A percentile compares a stretch with the other conserved stretches of the same genome.
These are phyloP conservation scores for Cercospora canescens DNA, from an alignment of 2,329 filamentous ascomycete species.

Conservation along the genomic window DNA sequence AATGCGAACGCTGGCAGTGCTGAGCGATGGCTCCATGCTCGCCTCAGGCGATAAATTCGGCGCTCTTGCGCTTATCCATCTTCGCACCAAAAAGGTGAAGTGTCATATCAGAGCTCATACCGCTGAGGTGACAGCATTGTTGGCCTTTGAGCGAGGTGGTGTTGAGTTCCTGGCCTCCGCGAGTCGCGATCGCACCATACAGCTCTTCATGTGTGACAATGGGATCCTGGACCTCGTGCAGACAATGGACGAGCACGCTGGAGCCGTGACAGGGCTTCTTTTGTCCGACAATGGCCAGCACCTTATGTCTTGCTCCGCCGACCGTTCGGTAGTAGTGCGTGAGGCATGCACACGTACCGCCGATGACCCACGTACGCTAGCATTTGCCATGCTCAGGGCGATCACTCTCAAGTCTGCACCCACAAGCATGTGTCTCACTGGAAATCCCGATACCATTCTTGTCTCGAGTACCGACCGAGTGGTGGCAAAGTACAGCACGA, in stretches of 20 bases:
- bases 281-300: slow-evolving; percentile 67
- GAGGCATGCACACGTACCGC: slow-evolving; percentile 73
- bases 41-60: slow-evolving; percentile 85
- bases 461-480: slow-evolving; percentile 64
- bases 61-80: slow-evolving; percentile 64
- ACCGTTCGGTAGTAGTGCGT: slow-evolving; percentile 82
- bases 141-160: slow-evolving; percentile 64
- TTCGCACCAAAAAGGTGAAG: slow-evolving; percentile 59
- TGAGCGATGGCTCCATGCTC: slow-evolving; percentile 64
- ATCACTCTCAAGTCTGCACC: slow-evolving; percentile 86
- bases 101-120: slow-evolving; percentile 83
- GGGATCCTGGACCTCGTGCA: slow-evolving; percentile 68
- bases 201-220: slow-evolving; percentile 71
- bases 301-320: slow-evolving; percentile 82
- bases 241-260: slow-evolving; percentile 87
- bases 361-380: slow-evolving; percentile 58
- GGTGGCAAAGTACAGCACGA: slow-evolving; percentile 54
- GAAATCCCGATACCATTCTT: slow-evolving; percentile 57
- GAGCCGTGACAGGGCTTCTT: slow-evolving; percentile 75
- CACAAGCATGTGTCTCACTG: slow-evolving; percentile 74
- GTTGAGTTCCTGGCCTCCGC: slow-evolving; percentile 74
- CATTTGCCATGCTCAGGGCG: slow-evolving; percentile 73
- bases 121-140: slow-evolving; percentile 79
- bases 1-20: slow-evolving; percentile 59
- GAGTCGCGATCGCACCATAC: slow-evolving; percentile 86